Evolutionary conservation across 2,329 filamentous ascomycete species (phyloP), one percentile per base, ranked within the genome.

Genomic region (Phialophora expanda): DNA sequence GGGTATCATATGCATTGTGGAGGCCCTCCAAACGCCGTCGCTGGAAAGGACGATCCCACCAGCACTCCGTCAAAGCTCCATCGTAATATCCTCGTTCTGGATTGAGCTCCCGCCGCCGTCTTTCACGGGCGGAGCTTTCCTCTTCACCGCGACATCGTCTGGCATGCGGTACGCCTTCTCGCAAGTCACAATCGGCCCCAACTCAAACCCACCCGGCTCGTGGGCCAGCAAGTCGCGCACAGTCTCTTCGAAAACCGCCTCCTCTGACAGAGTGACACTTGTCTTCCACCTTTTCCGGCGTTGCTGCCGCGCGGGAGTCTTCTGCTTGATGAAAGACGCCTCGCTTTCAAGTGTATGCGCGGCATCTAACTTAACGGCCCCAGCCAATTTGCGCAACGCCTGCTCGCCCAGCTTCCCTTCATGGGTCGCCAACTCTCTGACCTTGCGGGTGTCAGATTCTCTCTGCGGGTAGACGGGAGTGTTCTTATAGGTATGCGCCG

Each of bases 351-450:
- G 77, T 14, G 77, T 77, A 59, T 78, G 79, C 2, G 74, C 72
- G 41, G 80, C 75, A 24, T 78, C 78, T 57, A 80, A 74, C 66
- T 80, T 70, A 12, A 78, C 78, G 1, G 82, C 82, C 28, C 84
- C 84, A 3, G 83, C 81, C 73, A 90, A 78, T 72, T 86, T 88
- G 56, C 87, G 80, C 68, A 90, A 75, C 22, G 87, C 87, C 72
- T 89, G 85, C 74, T 90, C 88, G 7, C 87, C 88, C 66, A 87
- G 76, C 54, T 88, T 83, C 14, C 87, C 87, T 73, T 90, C 88
- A 72, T 89, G 83, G 3, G 87, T 89, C 4, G 87, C 87, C 64
- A 83, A 82, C 73, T 90, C 88, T 44, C 86, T 78, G 55, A 89
- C 85, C 69, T 81, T 83, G 44, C 86, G 79, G 2, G 86, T 83